phyloP scores from a whole-genome alignment of 2,329 filamentous ascomycete genomes.

The Xylaria sp. region DNA sequence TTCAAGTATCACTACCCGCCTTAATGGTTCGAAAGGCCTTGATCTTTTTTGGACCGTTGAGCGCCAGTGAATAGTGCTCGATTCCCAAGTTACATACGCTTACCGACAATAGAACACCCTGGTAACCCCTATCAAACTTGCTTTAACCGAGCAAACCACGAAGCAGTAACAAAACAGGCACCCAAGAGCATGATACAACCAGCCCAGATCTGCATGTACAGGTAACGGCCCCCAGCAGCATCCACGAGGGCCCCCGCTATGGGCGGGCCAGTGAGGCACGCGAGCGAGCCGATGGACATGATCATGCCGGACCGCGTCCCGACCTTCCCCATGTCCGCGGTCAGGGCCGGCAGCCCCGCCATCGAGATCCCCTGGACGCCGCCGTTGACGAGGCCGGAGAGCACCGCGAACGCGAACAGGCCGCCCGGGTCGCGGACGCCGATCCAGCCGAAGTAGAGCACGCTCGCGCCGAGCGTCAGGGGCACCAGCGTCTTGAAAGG shows the following conservation, averaged over 20 bases:
- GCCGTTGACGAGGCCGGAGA: constrained; percentile 25
- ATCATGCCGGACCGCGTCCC: constrained; percentile 57
- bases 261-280: constrained; percentile 53
- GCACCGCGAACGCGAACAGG: constrained; percentile 23
- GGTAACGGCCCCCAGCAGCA: constrained; percentile 44
- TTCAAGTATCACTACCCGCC: no score
- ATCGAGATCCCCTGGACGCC: constrained; percentile 27
- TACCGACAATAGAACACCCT: no score
- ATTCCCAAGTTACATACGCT: no score
- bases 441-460: constrained; percentile 49
- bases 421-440: constrained; percentile 37
- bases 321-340: constrained; percentile 51
- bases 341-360: constrained; percentile 31
- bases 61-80: no score
- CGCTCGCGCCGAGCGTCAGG: constrained; percentile 30
- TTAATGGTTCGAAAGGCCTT: no score
- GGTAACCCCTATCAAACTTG: neutral
- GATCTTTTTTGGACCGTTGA: no score
- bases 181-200: constrained; percentile 22
- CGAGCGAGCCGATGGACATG: constrained; percentile 51
- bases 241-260: constrained; percentile 54
- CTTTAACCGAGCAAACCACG: constrained; percentile 20
- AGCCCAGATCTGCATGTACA: constrained; percentile 46
- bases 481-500: constrained; percentile 53
- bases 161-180: constrained; percentile 18